Percentiles rank a stretch among this genome's conserved stretches.
Evolutionary conservation across 2,329 filamentous ascomycete species (phyloP).

Genomic region (Stemphylium vesicarium): DNA sequence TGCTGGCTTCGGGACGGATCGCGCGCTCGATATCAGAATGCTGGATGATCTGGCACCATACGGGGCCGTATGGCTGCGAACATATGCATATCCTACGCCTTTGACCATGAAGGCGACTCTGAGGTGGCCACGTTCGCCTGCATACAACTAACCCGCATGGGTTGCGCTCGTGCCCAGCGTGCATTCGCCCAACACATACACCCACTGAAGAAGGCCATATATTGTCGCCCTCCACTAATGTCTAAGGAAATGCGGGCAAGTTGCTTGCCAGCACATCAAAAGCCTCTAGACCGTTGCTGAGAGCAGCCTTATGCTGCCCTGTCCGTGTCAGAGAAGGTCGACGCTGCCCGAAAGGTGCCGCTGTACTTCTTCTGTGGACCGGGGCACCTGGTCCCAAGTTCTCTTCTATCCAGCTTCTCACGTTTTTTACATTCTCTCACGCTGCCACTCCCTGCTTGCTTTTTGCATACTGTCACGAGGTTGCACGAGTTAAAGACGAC

Average conservation of each 20-base stretch:
- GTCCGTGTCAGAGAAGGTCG: slow-evolving; percentile 27
- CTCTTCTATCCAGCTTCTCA: slow-evolving; percentile 33
- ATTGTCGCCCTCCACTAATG: slow-evolving; percentile 48
- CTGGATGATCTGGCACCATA: slow-evolving; percentile 49
- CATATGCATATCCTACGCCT: slow-evolving; percentile 37
- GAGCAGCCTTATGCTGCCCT: slow-evolving; percentile 39
- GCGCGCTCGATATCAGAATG: slow-evolving; percentile 34
- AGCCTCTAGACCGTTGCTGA: slow-evolving; percentile 37
- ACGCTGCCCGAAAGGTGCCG: slow-evolving; percentile 25
- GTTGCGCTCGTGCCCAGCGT: slow-evolving; percentile 45
- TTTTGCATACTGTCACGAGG: slow-evolving; percentile 33
- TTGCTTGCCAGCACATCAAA: slow-evolving; percentile 51
- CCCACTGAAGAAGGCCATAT: slow-evolving; percentile 38
- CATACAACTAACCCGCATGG: slow-evolving; percentile 46
- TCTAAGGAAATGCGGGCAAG: slow-evolving; percentile 45
- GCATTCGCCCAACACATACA: slow-evolving; percentile 50
- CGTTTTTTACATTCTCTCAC: slow-evolving; percentile 29
- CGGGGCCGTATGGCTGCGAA: slow-evolving; percentile 42
- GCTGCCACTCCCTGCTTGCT: slow-evolving; percentile 40
- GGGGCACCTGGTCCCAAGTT: slow-evolving; percentile 39
- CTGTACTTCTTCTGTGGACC: slow-evolving; percentile 44
- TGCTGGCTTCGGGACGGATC: slow-evolving; percentile 42
- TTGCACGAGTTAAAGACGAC: slow-evolving; percentile 16
- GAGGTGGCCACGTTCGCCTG: slow-evolving; percentile 47
- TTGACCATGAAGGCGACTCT: slow-evolving; percentile 44